Conservation (phyloP, 768 basidiomycete species). For the Mycena venus region DNA sequence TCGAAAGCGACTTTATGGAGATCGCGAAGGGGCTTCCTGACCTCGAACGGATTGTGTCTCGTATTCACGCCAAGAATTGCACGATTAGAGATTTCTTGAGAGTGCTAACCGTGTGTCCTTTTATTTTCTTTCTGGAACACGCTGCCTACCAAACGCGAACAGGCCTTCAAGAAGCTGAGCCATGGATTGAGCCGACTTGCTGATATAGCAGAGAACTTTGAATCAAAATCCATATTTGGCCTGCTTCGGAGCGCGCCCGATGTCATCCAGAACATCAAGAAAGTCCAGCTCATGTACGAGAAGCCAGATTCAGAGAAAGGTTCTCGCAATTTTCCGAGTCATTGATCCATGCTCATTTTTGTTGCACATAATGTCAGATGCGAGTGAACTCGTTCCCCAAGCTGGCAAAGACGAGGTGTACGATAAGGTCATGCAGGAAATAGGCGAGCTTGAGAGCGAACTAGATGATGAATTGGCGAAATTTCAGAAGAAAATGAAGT, state of each 20-base stretch:
- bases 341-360: slow-evolving; percentile 1
- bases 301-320: slow-evolving; percentile 70
- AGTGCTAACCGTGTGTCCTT: slow-evolving; percentile 73
- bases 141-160: neutral
- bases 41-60: slow-evolving; percentile 92
- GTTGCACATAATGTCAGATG: slow-evolving; percentile 52
- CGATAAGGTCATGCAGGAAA: slow-evolving; percentile 82
- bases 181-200: slow-evolving; percentile 74
- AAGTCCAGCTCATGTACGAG: slow-evolving; percentile 80
- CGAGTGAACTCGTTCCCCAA: slow-evolving; percentile 81
- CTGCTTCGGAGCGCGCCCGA: slow-evolving; percentile 88
- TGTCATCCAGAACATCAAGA: slow-evolving; percentile 75
- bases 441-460: slow-evolving; percentile 75
- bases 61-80: slow-evolving; percentile 94
- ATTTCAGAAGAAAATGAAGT: slow-evolving; percentile 80
- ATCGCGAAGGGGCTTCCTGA: slow-evolving; percentile 90
- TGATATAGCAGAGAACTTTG: slow-evolving; percentile 78
- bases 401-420: slow-evolving; percentile 90
- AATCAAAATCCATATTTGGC: slow-evolving; percentile 80
- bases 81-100: slow-evolving; percentile 90
- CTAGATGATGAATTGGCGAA: slow-evolving; percentile 78
- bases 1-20: slow-evolving; percentile 80
- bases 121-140: neutral
- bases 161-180: slow-evolving; percentile 85
- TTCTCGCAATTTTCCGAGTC: slow-evolving; percentile 38